A percentile compares a stretch with the other conserved stretches of the same genome.
These are phyloP conservation scores for Alternaria brassicae DNA, from an alignment of 2,329 filamentous ascomycete species.

Conservation along the genomic window DNA sequence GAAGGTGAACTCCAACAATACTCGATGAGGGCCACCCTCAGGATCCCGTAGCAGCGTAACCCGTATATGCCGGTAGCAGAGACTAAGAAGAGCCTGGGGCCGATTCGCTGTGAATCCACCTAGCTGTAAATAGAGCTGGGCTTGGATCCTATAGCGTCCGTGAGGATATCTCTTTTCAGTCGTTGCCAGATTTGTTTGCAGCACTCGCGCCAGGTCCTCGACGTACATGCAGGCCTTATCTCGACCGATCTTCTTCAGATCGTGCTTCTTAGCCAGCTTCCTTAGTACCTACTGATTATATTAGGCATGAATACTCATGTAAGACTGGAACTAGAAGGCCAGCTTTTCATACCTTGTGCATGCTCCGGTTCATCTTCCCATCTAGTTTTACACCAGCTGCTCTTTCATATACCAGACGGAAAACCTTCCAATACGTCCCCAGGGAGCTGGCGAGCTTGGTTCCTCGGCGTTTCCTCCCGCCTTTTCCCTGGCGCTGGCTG, in stretches of 20 bases:
- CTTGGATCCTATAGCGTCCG: neutral
- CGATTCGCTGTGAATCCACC: neutral
- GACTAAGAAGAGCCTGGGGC: conserved; percentile 11
- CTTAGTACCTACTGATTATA: conserved; percentile 16
- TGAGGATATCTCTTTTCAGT: neutral
- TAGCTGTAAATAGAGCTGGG: neutral
- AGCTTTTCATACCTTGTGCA: conserved; percentile 17
- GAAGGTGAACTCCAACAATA: conserved; percentile 19
- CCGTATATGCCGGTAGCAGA: conserved; percentile 14
- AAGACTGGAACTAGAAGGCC: neutral
- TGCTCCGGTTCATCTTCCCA: neutral
- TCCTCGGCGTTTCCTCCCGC: conserved; percentile 14
- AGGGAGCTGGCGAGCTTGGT: conserved; percentile 25
- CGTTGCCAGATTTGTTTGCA: neutral
- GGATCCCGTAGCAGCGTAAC: conserved; percentile 14
- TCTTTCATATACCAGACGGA: conserved; percentile 25
- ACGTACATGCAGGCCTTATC: conserved; percentile 22
- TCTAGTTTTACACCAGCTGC: conserved; percentile 2
- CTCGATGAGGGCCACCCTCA: conserved; percentile 7
- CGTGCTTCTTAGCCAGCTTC: conserved; percentile 26
- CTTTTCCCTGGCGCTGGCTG: conserved; percentile 11
- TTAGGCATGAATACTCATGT: conserved; percentile 14
- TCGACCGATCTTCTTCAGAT: conserved; percentile 18
- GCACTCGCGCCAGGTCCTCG: neutral
- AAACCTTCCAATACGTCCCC: conserved; percentile 26